Conservation (phyloP, 2,329 filamentous ascomycete species). For the Niveomyces coronatus region DNA sequence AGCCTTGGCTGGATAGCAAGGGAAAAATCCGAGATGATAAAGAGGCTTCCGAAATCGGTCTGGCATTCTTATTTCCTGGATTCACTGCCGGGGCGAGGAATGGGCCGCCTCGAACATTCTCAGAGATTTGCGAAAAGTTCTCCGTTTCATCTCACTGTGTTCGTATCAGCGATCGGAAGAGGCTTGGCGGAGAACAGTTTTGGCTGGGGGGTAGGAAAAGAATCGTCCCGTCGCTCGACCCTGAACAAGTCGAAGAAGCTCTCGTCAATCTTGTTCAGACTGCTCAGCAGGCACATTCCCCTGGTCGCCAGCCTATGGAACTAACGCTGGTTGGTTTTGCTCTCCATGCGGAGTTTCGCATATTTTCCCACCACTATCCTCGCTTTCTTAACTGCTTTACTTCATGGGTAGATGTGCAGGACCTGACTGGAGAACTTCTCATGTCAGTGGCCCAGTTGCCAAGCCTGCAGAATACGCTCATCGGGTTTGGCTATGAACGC, state of each 20-base stretch:
- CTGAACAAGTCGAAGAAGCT: constrained; percentile 2
- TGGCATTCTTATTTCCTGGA: constrained; percentile 2
- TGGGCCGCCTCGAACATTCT: constrained; percentile 3
- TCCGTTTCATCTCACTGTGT: constrained; percentile 3
- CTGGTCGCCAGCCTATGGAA: not conserved
- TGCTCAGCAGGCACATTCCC: not conserved
- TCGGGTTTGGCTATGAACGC: constrained; percentile 3
- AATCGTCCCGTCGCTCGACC: not conserved
- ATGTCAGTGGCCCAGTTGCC: not conserved
- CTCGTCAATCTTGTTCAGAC: constrained; percentile 3
- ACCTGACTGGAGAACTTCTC: constrained; percentile 1
- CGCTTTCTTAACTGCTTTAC: constrained; percentile 3
- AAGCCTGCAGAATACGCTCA: constrained; percentile 4
- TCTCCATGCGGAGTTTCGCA: constrained; percentile 4
- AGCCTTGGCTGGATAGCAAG: not conserved
- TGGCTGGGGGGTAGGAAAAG: constrained; percentile 2
- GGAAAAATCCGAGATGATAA: not conserved
- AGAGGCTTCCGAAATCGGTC: constrained; percentile 4
- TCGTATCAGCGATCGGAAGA: not conserved
- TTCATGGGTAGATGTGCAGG: constrained; percentile 6
- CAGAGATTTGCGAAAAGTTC: not conserved
- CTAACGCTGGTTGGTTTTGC: constrained; percentile 7
- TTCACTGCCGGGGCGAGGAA: not conserved
- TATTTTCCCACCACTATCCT: constrained; percentile 1
- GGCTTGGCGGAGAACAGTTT: not conserved